Conservation (phyloP, 768 basidiomycete species). For the Erythrobasidium yunnanense region DNA sequence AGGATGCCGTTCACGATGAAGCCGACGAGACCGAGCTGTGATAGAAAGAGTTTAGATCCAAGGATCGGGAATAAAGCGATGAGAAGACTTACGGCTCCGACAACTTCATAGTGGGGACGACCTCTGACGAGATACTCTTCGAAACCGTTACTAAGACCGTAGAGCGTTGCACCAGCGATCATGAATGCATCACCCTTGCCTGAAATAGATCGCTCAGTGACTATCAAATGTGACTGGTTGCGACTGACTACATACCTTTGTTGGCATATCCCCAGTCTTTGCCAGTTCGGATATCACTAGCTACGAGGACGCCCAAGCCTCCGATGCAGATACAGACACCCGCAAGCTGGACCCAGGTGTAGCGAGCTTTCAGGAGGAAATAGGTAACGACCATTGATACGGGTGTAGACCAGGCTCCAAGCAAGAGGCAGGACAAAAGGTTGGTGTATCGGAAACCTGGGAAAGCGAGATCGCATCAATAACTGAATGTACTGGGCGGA, state of each 20-base stretch:
- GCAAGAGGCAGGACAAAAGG: conserved; percentile 34
- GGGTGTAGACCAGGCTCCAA: conserved; percentile 34
- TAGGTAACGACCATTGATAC: conserved; percentile 37
- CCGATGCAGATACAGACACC: conserved; percentile 36
- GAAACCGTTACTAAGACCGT: conserved; percentile 32
- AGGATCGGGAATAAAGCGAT: not conserved
- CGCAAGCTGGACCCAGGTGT: conserved; percentile 34
- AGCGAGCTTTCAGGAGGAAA: conserved; percentile 31
- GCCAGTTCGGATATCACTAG: conserved; percentile 33
- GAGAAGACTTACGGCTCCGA: conserved; percentile 27
- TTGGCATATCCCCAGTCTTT: conserved; percentile 30
- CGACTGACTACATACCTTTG: conserved; percentile 8
- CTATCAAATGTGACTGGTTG: not conserved
- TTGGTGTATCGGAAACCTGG: conserved; percentile 34
- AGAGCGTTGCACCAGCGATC: conserved; percentile 32
- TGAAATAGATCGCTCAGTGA: not conserved
- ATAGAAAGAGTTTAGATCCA: not conserved
- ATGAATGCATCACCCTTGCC: conserved; percentile 34
- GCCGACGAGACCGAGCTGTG: conserved; percentile 37
- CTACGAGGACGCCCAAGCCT: conserved; percentile 36
- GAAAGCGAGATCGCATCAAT: not conserved
- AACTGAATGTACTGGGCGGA: not conserved
- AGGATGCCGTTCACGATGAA: conserved; percentile 35
- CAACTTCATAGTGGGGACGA: conserved; percentile 37
- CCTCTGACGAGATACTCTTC: conserved; percentile 37